Evolutionary conservation across 2,329 filamentous ascomycete species (phyloP).

Genomic region (Xylaria sp.): DNA sequence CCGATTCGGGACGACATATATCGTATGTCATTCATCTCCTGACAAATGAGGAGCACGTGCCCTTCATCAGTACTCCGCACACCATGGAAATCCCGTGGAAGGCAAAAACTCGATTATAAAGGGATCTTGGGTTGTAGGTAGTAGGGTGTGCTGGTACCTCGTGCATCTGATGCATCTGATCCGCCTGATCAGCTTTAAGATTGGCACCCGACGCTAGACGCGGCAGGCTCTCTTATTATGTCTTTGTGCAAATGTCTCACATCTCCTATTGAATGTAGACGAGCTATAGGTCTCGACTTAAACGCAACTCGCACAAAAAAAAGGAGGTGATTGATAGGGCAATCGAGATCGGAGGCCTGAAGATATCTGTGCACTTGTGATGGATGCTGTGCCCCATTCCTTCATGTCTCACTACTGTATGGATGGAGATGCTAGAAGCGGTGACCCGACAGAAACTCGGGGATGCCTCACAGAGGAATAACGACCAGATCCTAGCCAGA

Average conservation of each 20-base stretch:
- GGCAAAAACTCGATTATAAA: not conserved
- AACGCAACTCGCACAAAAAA: slow-evolving; percentile 1
- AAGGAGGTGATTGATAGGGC: not conserved
- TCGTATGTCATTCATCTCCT: slow-evolving; percentile 10
- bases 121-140: slow-evolving; percentile 3
- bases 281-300: slow-evolving; percentile 1
- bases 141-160: slow-evolving; percentile 7
- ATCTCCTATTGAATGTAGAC: not conserved
- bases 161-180: slow-evolving; percentile 13
- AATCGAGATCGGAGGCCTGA: slow-evolving; percentile 5
- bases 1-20: slow-evolving; percentile 1
- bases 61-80: not conserved
- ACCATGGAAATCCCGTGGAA: not conserved
- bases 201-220: slow-evolving; percentile 16
- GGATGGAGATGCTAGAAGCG: slow-evolving; percentile 15
- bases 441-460: not conserved
- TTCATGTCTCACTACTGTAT: slow-evolving; percentile 24
- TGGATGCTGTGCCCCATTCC: slow-evolving; percentile 27
- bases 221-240: slow-evolving; percentile 2
- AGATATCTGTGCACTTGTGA: slow-evolving; percentile 2
- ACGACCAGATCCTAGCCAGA: not conserved
- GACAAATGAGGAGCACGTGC: slow-evolving; percentile 20
- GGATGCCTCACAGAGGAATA: slow-evolving; percentile 13
- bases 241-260: slow-evolving; percentile 26
- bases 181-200: slow-evolving; percentile 18